These are phyloP conservation scores for Psidium guajava DNA, from an alignment of 345 rosid species.

Conservation along the genomic window DNA sequence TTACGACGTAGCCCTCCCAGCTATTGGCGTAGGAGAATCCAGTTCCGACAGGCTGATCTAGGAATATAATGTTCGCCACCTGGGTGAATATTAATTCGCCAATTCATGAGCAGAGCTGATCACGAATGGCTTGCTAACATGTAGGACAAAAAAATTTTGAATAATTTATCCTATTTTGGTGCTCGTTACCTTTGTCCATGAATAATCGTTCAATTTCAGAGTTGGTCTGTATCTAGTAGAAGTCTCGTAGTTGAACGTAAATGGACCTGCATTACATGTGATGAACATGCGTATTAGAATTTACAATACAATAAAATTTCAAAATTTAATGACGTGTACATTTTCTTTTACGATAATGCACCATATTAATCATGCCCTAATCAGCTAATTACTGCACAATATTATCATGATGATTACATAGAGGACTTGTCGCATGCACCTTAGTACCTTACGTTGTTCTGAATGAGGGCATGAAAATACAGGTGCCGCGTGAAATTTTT, in stretches of 20 bases:
- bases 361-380: background rate
- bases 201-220: conserved; percentile 6
- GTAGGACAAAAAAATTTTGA: too few species aligned
- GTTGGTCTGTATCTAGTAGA: conserved; percentile 1
- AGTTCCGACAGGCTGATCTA: conserved; percentile 27
- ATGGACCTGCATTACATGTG: conserved; percentile 7
- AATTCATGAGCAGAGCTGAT: background rate
- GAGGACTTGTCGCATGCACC: background rate
- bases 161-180: too few species aligned
- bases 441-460: too few species aligned
- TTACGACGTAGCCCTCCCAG: background rate
- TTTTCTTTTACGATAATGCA: background rate
- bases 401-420: background rate
- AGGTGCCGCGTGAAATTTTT: too few species aligned
- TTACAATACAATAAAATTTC: background rate
- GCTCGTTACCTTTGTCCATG: conserved; percentile 20
- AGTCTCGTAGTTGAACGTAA: conserved; percentile 4
- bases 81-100: rapidly evolving
- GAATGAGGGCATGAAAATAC: too few species aligned
- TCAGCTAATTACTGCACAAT: background rate
- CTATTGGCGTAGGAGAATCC: conserved; percentile 29
- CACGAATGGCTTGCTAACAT: too few species aligned
- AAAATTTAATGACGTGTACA: background rate
- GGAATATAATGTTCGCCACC: conserved; percentile 21
- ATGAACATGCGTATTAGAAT: background rate